These are phyloP conservation scores for Pichia manshurica DNA, from an alignment of 805 yeast species.

Conservation along the genomic window DNA sequence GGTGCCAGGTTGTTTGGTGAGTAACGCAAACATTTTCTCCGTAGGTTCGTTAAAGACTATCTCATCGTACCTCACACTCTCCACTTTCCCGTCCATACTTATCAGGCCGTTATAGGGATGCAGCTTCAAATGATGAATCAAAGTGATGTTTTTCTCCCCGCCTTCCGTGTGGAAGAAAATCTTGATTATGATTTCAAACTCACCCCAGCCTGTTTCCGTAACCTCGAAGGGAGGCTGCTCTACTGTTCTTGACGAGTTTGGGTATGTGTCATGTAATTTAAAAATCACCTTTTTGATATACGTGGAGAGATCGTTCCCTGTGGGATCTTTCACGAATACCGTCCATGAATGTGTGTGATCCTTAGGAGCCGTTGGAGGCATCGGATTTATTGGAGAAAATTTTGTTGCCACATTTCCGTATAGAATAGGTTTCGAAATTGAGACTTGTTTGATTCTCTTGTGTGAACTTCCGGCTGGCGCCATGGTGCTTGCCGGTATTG, in stretches of 20 bases:
- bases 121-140: slow-evolving; percentile 84
- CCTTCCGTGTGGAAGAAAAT: slow-evolving; percentile 83
- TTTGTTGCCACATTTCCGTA: slow-evolving; percentile 80
- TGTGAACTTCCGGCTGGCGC: slow-evolving; percentile 30
- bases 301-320: slow-evolving; percentile 71
- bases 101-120: slow-evolving; percentile 64
- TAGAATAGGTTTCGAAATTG: slow-evolving; percentile 70
- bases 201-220: slow-evolving; percentile 99
- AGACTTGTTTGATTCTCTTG: slow-evolving; percentile 40
- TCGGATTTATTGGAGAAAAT: slow-evolving; percentile 41
- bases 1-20: slow-evolving; percentile 64
- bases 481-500: slow-evolving; percentile 15
- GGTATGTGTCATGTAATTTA: slow-evolving; percentile 92
- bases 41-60: slow-evolving; percentile 94
- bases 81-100: slow-evolving; percentile 37
- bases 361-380: slow-evolving; percentile 59
- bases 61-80: slow-evolving; percentile 74
- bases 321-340: slow-evolving; percentile 78
- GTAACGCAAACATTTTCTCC: slow-evolving; percentile 72
- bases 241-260: slow-evolving; percentile 75
- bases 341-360: slow-evolving; percentile 98
- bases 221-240: slow-evolving; percentile 92
- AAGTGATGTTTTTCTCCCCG: slow-evolving; percentile 76
- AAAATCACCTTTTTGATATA: slow-evolving; percentile 86
- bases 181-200: slow-evolving; percentile 86